phyloP scores from a whole-genome alignment of 1,139 yeast genomes.

The Zhuliangozyma blackwelliae region DNA sequence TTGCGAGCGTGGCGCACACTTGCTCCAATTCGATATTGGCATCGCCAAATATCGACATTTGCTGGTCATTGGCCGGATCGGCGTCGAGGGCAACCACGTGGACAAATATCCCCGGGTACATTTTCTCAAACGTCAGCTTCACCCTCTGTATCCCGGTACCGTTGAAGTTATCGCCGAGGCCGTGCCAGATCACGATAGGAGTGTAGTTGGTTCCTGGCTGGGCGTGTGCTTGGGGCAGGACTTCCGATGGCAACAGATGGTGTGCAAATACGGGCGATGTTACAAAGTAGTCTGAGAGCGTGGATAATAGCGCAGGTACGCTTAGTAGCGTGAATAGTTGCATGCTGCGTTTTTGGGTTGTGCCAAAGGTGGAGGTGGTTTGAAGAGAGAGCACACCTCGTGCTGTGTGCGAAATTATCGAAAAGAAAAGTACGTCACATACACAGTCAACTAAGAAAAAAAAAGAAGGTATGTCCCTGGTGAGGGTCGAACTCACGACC shows the following conservation, averaged over 20 bases:
- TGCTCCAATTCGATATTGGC: conserved; percentile 36
- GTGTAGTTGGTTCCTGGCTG: conserved; percentile 5
- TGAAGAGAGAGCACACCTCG: no score
- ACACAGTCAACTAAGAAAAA: conserved; percentile 1
- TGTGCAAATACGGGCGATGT: no score
- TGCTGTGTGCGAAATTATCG: neutral
- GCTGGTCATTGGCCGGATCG: conserved; percentile 50
- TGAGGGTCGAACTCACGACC: conserved; percentile 56
- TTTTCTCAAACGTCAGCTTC: conserved; percentile 34
- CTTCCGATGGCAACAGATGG: no score
- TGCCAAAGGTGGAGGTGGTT: no score
- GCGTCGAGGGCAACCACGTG: conserved; percentile 51
- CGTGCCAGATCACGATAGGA: conserved; percentile 82
- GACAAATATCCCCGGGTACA: conserved; percentile 49
- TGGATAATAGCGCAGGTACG: no score
- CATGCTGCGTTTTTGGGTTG: no score
- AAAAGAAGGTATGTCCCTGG: conserved; percentile 35
- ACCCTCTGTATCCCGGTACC: conserved; percentile 56
- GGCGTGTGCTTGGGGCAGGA: neutral
- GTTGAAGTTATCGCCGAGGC: conserved; percentile 73
- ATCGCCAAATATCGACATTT: conserved; percentile 56
- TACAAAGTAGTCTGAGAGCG: no score
- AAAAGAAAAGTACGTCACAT: neutral
- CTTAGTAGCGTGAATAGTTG: no score
- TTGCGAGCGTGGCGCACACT: conserved; percentile 40